These are phyloP conservation scores for Tagetes patula DNA, from an alignment of 129 eudicot species.

Conservation along the genomic window DNA sequence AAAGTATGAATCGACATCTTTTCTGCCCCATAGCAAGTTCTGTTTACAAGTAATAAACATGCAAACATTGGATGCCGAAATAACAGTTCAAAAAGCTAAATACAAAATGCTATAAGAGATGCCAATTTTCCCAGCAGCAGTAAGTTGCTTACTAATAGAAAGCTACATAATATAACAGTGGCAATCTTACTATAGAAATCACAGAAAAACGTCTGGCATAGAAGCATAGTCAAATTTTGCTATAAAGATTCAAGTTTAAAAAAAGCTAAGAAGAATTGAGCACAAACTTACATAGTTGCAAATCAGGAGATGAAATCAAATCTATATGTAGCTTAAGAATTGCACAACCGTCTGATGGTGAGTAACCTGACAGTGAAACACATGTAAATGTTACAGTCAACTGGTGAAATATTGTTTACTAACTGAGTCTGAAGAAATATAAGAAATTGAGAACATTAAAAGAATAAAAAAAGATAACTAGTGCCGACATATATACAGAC, in stretches of 20 bases:
- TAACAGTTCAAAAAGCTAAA: not conserved
- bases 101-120: not conserved
- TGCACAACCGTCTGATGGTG: not conserved
- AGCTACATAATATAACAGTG: slow-evolving; percentile 13
- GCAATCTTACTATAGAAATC: slow-evolving; percentile 1
- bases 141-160: not conserved
- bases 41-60: slow-evolving; percentile 11
- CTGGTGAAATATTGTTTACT: not conserved
- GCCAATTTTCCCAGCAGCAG: not conserved
- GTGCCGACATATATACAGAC: not conserved
- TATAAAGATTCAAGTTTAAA: not conserved
- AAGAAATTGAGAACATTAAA: not conserved
- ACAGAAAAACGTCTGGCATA: not conserved
- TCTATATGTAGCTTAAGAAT: slow-evolving; percentile 6
- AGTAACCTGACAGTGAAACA: slow-evolving; percentile 27
- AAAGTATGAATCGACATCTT: not conserved
- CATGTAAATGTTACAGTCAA: slow-evolving; percentile 8
- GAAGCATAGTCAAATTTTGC: not conserved
- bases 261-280: not conserved
- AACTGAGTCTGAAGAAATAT: not conserved
- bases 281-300: slow-evolving; percentile 24
- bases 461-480: not conserved
- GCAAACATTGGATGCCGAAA: not conserved
- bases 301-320: slow-evolving; percentile 25
- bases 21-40: slow-evolving; percentile 1